Base-by-base conservation (phyloP, 768 basidiomycete species). In the Artomyces pyxidatus region DNA sequence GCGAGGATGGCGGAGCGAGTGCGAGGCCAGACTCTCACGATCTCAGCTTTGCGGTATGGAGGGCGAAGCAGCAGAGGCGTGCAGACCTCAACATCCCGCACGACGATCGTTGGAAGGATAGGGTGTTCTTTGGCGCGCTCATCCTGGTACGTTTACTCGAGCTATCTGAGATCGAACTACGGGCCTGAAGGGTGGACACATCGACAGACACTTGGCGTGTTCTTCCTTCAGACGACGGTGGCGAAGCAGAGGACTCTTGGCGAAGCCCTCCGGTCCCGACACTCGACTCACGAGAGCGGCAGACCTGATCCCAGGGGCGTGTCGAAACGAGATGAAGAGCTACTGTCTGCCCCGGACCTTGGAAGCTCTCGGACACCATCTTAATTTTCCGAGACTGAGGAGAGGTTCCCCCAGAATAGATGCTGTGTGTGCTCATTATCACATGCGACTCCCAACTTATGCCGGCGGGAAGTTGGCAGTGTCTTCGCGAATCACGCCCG, bases 21-120 rank as follows among this genome's bases (percentile, higher is more conserved):
- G 21, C 41, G 10, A 52, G 57, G 28, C 35, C 51, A 19, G 54
- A 46, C 49, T 59, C 51, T 22, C 58, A 60, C 37, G 53, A 63
- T 39, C 45, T 60, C 30, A 57, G 60, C 44, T 49, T 54, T 11
- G 67, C 79, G 38, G 70, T 74, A 46, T 73, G 76, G 54, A 68
- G 67, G 50, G 66, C 67, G 57, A 62, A 59, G 51, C 56, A 67
- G 50, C 57, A 57, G 44, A 56, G 58, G 14, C 59, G 61, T 53
- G 43, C 14, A 10, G 67, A 73, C 60, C 65, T 78, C 22, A 71
- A 80, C 58, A 66, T 74, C 2, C 77, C 75, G 28, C 54, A 64
- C 16, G 81, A 85, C 54, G 85, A 87, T 41, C 69, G 74, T 26
- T 82, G 79, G 79, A 85, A 83, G 61, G 85, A 86, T 58, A 64